Evolutionary conservation across 345 rosid genomes (phyloP).

Genomic region (Salix udensis): DNA sequence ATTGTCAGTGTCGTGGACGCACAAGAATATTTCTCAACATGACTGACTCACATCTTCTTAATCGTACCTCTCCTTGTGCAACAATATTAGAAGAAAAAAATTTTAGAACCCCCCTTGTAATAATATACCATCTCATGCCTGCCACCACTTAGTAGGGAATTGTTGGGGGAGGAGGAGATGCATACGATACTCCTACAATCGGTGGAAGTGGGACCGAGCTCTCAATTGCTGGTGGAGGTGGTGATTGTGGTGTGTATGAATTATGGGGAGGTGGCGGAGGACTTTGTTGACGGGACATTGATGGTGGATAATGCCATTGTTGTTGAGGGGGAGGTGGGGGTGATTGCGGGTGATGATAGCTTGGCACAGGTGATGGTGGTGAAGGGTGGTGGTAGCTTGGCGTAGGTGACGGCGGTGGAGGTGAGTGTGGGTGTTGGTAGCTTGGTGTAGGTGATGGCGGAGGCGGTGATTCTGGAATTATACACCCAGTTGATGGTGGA

Average conservation of each 20-base stretch:
- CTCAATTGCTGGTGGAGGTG: slow-evolving; percentile 16
- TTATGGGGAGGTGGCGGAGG: slow-evolving; percentile 11
- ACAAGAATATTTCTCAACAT: neutral
- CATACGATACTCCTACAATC: slow-evolving; percentile 47
- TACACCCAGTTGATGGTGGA: neutral
- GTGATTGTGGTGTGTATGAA: slow-evolving; percentile 17
- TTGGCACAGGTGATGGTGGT: slow-evolving; percentile 26
- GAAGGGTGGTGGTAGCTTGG: slow-evolving; percentile 16
- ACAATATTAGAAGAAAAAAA: neutral
- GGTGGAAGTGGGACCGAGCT: slow-evolving; percentile 49
- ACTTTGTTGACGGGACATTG: slow-evolving; percentile 2
- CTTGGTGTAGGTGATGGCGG: slow-evolving; percentile 28
- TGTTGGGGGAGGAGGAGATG: slow-evolving; percentile 54
- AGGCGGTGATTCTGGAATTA: slow-evolving; percentile 14
- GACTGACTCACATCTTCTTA: too few relatives aligned
- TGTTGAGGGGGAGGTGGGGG: slow-evolving; percentile 9
- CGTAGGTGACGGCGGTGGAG: neutral
- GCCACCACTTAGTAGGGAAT: slow-evolving; percentile 37
- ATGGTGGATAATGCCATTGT: slow-evolving; percentile 24
- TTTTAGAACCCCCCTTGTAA: neutral
- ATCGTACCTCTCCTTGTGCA: too few relatives aligned
- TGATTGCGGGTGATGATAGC: slow-evolving; percentile 23
- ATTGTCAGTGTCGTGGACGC: neutral
- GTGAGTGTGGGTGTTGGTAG: slow-evolving; percentile 16
- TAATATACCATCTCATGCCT: too few relatives aligned